Conservation (phyloP, 1,284 basidiomycete genomes). For the Tremellales sp. region DNA sequence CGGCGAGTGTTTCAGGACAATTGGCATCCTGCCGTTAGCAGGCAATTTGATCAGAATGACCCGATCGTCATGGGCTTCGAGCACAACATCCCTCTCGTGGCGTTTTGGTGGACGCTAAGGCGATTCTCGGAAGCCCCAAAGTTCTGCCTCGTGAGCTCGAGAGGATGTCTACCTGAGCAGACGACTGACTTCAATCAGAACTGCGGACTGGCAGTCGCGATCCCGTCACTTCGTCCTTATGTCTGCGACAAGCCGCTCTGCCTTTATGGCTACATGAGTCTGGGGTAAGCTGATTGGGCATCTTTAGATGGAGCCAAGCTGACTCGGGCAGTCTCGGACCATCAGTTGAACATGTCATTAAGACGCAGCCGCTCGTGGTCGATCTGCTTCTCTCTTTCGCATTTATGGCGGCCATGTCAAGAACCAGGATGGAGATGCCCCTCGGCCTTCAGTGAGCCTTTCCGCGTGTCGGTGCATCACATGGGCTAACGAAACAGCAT, state of each 20-base stretch:
- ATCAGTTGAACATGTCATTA: conserved; percentile 24
- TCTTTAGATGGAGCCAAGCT: background rate
- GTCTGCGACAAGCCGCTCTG: conserved; percentile 24
- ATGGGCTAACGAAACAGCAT: background rate
- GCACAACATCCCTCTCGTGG: conserved; percentile 17
- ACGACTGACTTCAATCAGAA: conserved; percentile 10
- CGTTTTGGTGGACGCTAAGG: conserved; percentile 20
- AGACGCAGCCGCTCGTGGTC: conserved; percentile 22
- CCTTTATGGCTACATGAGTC: conserved; percentile 23
- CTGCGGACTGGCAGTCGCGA: conserved; percentile 18
- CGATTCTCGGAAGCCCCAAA: conserved; percentile 19
- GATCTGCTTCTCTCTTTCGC: conserved; percentile 26
- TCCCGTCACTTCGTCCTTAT: conserved; percentile 23
- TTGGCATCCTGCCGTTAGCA: background rate
- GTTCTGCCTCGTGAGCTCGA: conserved; percentile 19
- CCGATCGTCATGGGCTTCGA: conserved; percentile 16
- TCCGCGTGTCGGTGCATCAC: background rate
- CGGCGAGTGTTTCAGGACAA: conserved; percentile 8
- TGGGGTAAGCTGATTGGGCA: conserved; percentile 6
- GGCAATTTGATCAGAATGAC: conserved; percentile 9
- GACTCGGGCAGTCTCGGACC: conserved; percentile 18
- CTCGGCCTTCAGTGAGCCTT: conserved; percentile 13
- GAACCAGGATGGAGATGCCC: conserved; percentile 22
- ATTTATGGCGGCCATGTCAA: conserved; percentile 13
- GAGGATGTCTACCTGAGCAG: background rate